Evolutionary conservation across 495 filamentous ascomycete species (phyloP).

Genomic region (Talaromyces liani): DNA sequence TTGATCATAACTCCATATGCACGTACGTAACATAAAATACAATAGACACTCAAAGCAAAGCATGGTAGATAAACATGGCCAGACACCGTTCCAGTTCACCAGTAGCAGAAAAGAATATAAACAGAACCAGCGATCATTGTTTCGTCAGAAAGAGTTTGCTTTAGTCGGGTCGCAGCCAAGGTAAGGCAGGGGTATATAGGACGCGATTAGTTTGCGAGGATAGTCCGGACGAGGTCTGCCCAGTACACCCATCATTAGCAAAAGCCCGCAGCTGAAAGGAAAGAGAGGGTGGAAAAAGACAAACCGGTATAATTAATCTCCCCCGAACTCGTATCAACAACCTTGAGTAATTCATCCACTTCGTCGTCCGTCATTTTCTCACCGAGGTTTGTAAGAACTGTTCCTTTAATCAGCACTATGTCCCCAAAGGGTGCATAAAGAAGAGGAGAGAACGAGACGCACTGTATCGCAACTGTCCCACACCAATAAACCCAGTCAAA

Average conservation of each 20-base stretch:
- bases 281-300: slow-evolving; percentile 14
- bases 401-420: not conserved
- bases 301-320: slow-evolving; percentile 95
- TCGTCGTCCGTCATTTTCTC: slow-evolving; percentile 99
- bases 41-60: not conserved
- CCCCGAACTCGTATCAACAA: slow-evolving; percentile 85
- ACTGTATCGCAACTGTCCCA: slow-evolving; percentile 92
- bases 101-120: slow-evolving; percentile 12
- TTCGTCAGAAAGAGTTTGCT: not conserved
- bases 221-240: slow-evolving; percentile 83
- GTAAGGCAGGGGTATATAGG: not conserved
- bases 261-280: too few relatives aligned
- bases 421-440: too few relatives aligned
- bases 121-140: not conserved
- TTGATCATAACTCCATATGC: slow-evolving; percentile 3
- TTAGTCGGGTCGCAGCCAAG: slow-evolving; percentile 12
- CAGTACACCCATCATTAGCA: not conserved
- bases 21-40: not conserved
- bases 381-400: slow-evolving; percentile 88
- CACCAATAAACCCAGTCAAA: slow-evolving; percentile 93
- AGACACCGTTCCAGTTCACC: not conserved
- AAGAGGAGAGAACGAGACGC: slow-evolving; percentile 11
- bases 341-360: slow-evolving; percentile 96
- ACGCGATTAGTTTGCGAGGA: slow-evolving; percentile 72
- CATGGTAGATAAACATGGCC: not conserved